phyloP scores from a whole-genome alignment of 495 filamentous ascomycete genomes.

The Penicillium psychrofluorescens region DNA sequence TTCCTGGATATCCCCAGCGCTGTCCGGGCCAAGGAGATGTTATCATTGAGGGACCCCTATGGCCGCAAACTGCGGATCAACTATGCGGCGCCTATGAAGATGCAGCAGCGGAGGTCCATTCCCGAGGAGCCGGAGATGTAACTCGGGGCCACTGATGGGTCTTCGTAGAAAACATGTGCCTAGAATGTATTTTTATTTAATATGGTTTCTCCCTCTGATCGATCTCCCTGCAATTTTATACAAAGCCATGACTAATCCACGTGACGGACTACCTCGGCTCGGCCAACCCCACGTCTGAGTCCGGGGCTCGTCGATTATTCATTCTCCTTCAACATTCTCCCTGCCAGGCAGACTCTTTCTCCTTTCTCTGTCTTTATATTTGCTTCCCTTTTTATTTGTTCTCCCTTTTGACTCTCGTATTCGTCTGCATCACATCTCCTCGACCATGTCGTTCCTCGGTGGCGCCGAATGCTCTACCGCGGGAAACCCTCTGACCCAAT shows the following conservation, averaged over 20 bases:
- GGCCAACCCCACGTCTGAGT: conserved; percentile 29
- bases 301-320: conserved; percentile 6
- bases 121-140: too few species aligned
- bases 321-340: too few species aligned
- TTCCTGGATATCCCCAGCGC: conserved; percentile 65
- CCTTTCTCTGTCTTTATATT: conserved; percentile 1
- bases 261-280: conserved; percentile 36
- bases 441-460: conserved; percentile 81
- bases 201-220: too few species aligned
- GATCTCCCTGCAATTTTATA: too few species aligned
- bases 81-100: conserved; percentile 33
- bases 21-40: conserved; percentile 43
- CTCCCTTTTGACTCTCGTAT: background rate
- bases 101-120: background rate
- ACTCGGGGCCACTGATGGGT: background rate
- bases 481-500: conserved; percentile 92
- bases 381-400: background rate
- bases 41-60: conserved; percentile 52
- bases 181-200: background rate
- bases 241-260: conserved; percentile 7
- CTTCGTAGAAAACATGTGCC: background rate
- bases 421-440: conserved; percentile 4
- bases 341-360: background rate
- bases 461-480: conserved; percentile 96
- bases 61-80: conserved; percentile 62